Evolutionary conservation across 2,329 filamentous ascomycete genomes (phyloP).

Genomic region (Dactylellina leptospora): DNA sequence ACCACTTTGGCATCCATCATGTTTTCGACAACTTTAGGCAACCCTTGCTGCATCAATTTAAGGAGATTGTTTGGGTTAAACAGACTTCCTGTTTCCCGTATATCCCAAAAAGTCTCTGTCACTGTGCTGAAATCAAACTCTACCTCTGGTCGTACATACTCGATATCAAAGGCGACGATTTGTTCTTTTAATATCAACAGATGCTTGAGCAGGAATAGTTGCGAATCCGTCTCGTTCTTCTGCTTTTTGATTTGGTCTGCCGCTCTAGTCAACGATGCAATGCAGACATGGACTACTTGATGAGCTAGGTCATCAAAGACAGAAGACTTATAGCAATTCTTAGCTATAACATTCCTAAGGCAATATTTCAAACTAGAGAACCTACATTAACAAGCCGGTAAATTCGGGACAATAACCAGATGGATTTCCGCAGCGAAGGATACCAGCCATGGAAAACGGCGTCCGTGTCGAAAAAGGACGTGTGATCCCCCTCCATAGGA

Average conservation of each 20-base stretch:
- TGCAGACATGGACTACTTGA: slow-evolving; percentile 89
- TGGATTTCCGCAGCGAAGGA: slow-evolving; percentile 72
- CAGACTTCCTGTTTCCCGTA: slow-evolving; percentile 71
- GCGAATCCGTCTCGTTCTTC: slow-evolving; percentile 73
- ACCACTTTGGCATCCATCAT: slow-evolving; percentile 75
- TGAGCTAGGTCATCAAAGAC: slow-evolving; percentile 78
- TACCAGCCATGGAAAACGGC: slow-evolving; percentile 71
- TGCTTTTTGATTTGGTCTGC: slow-evolving; percentile 71
- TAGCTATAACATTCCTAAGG: slow-evolving; percentile 4
- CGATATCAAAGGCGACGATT: slow-evolving; percentile 94
- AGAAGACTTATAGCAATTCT: slow-evolving; percentile 65
- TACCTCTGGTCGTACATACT: slow-evolving; percentile 72
- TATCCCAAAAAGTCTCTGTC: slow-evolving; percentile 73
- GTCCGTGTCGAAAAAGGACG: slow-evolving; percentile 65
- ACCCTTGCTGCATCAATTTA: slow-evolving; percentile 68
- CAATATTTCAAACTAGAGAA: neutral
- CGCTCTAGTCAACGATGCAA: slow-evolving; percentile 79
- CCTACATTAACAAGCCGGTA: slow-evolving; percentile 74
- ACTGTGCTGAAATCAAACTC: slow-evolving; percentile 73
- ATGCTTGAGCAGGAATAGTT: slow-evolving; percentile 94
- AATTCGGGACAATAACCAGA: slow-evolving; percentile 74
- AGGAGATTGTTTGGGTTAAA: slow-evolving; percentile 73
- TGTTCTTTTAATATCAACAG: slow-evolving; percentile 94
- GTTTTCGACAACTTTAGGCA: slow-evolving; percentile 74
- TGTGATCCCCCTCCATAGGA: slow-evolving; percentile 65